Conservation (phyloP, 495 filamentous ascomycete species). For the Neurospora sp. region DNA sequence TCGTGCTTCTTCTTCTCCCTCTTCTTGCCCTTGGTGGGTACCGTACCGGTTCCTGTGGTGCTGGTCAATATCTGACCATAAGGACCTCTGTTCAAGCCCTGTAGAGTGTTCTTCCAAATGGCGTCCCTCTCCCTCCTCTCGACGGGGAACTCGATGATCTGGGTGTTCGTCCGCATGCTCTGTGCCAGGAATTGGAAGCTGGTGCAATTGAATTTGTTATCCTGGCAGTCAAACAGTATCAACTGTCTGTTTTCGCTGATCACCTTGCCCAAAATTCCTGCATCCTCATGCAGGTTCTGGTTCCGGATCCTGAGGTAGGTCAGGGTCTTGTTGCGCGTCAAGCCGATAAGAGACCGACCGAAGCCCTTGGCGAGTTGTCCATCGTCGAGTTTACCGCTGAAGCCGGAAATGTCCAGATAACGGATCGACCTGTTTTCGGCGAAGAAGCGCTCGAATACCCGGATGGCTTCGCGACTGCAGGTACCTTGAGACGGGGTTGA, state of each 20-base stretch:
- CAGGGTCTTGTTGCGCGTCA: slow-evolving; percentile 66
- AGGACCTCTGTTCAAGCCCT: slow-evolving; percentile 8
- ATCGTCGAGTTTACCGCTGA: slow-evolving; percentile 78
- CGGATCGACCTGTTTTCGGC: slow-evolving; percentile 65
- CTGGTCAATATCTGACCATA: neutral
- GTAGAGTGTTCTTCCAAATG: slow-evolving; percentile 17
- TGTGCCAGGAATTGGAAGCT: slow-evolving; percentile 22
- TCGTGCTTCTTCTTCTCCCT: neutral
- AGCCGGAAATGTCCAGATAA: slow-evolving; percentile 79
- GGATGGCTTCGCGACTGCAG: slow-evolving; percentile 56
- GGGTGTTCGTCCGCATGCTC: slow-evolving; percentile 16
- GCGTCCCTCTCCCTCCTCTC: slow-evolving; percentile 7
- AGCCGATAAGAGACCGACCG: slow-evolving; percentile 62
- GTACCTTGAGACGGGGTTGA: slow-evolving; percentile 47
- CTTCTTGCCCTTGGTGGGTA: neutral
- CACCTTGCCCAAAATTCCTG: slow-evolving; percentile 40
- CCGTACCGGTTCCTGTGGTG: neutral
- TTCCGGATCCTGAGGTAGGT: slow-evolving; percentile 66
- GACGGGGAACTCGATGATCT: slow-evolving; percentile 21
- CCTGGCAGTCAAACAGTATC: slow-evolving; percentile 27
- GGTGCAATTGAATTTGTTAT: slow-evolving; percentile 33
- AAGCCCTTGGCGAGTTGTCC: slow-evolving; percentile 76
- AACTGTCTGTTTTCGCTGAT: slow-evolving; percentile 21
- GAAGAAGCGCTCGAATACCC: slow-evolving; percentile 65
- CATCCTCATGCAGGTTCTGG: slow-evolving; percentile 36